A percentile compares a stretch with the other conserved stretches of the same genome.
Conservation (phyloP, 148 eudicot species). For the Rhododendron vialii region DNA sequence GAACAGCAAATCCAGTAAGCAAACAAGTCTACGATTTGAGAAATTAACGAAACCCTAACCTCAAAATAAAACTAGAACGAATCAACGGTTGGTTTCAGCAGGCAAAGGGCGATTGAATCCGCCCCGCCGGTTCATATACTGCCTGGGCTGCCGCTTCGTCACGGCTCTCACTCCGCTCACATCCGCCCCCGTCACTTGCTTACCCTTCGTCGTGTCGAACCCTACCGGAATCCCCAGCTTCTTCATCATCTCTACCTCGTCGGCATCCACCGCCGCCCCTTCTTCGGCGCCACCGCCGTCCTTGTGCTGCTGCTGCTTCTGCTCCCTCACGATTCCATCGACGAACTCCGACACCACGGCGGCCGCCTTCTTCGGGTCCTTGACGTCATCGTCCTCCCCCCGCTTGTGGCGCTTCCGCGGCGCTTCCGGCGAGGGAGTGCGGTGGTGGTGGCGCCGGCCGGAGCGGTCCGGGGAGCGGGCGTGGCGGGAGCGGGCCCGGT, state of each 20-base stretch:
- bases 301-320: slow-evolving; percentile 37
- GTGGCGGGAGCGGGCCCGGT: slow-evolving; percentile 32
- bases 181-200: slow-evolving; percentile 76
- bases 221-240: slow-evolving; percentile 82
- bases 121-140: slow-evolving; percentile 97
- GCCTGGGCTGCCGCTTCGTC: slow-evolving; percentile 86
- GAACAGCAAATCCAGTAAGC: neutral
- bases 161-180: slow-evolving; percentile 80
- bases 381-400: slow-evolving; percentile 31
- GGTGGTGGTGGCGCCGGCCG: slow-evolving; percentile 30
- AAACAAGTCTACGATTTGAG: neutral
- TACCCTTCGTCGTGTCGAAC: slow-evolving; percentile 91
- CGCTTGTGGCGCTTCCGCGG: slow-evolving; percentile 54
- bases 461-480: slow-evolving; percentile 43
- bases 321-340: slow-evolving; percentile 51
- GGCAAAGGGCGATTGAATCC: slow-evolving; percentile 98
- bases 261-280: slow-evolving; percentile 35
- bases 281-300: slow-evolving; percentile 4
- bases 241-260: slow-evolving; percentile 96
- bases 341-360: slow-evolving; percentile 45
- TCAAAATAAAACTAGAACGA: neutral
- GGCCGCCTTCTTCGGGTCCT: slow-evolving; percentile 23
- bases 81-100: slow-evolving; percentile 73
- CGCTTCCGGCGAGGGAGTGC: slow-evolving; percentile 45
- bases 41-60: slow-evolving; percentile 21